These are phyloP conservation scores for Boletus fagicola DNA, from an alignment of 768 basidiomycete genomes.

Conservation along the genomic window DNA sequence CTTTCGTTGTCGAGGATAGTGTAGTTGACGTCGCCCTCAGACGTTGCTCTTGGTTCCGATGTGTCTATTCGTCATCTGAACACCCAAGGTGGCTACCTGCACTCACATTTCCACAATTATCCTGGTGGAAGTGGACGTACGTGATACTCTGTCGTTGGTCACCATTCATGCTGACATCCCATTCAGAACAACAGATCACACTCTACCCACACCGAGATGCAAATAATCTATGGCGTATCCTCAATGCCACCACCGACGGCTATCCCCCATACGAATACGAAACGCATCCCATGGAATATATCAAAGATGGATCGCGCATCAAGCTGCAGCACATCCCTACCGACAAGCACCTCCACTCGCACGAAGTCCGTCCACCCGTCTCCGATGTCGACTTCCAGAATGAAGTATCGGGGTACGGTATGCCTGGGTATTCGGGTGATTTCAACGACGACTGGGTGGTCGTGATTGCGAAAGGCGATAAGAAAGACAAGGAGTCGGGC, in stretches of 20 bases:
- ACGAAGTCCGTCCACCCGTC: conserved; percentile 91
- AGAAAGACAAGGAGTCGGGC: conserved; percentile 59
- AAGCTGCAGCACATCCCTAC: conserved; percentile 80
- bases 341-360: conserved; percentile 87
- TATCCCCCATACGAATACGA: conserved; percentile 49
- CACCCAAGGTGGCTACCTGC: conserved; percentile 98
- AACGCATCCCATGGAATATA: conserved; percentile 53
- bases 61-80: conserved; percentile 88
- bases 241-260: conserved; percentile 62
- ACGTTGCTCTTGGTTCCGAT: conserved; percentile 81
- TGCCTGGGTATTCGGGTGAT: conserved; percentile 81
- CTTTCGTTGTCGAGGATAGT: not conserved
- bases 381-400: conserved; percentile 99
- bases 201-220: conserved; percentile 97
- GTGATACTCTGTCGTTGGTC: conserved; percentile 21
- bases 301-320: conserved; percentile 67
- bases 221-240: conserved; percentile 92
- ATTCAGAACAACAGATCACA: conserved; percentile 93
- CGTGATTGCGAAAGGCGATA: conserved; percentile 74
- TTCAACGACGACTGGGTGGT: conserved; percentile 92
- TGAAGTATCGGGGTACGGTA: conserved; percentile 93
- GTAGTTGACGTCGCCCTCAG: conserved; percentile 36
- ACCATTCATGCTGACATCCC: not conserved
- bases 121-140: conserved; percentile 88
- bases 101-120: conserved; percentile 90